Base-by-base conservation (phyloP, 164 flowering plant genomes). In the Warburgia ugandensis region DNA sequence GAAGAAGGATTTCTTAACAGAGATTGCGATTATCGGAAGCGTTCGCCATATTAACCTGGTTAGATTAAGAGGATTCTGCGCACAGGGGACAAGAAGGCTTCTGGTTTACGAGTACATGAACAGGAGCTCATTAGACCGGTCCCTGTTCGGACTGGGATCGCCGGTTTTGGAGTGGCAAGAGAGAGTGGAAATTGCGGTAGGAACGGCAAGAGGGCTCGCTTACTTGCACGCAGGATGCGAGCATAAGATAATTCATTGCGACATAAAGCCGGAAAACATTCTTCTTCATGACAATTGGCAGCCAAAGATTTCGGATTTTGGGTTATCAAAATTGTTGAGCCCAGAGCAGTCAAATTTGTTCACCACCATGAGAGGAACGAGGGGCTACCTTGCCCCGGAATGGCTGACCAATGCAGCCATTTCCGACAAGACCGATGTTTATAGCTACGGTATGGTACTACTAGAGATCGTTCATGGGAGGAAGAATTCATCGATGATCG, bases 311-410 rank as follows among this genome's bases (percentile, higher is more conserved):
- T 87, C 95, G 10, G 98, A 91, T 73, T 91, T 91, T 54, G 98
- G 96, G 28, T 72, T 91, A 3, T 79, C 96, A 10, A 91, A 87
- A 70, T 79, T 91, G 33, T 54, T 87, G 21, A 73, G 56, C 47
- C 75, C 79, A 2, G 92, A 84, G 44, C 85, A 83, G 52, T 83
- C 92, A 3, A 71, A 78, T 51, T 70, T 70, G 9, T 79, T 90
- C 69, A 87, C 96, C 26, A 87, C 92, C 20, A 81, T 87, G 97
- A 72, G 97, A 62, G 96, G 97, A 21, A 91, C 97, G 2, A 77
- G 96, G 0, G 97, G 96, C 4, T 87, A 84, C 59, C 86, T 91
- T 21, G 97, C 96, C 8, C 97, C 97, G 2, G 97, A 91, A 50
- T 91, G 97, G 97, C 79, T 91, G 0, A 87, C 97, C n/a, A 83